A percentile compares a stretch with the other conserved stretches of the same genome.
These are phyloP conservation scores for Perkinsus olseni DNA, from an alignment of 169 alveolate genomes.

Conservation along the genomic window DNA sequence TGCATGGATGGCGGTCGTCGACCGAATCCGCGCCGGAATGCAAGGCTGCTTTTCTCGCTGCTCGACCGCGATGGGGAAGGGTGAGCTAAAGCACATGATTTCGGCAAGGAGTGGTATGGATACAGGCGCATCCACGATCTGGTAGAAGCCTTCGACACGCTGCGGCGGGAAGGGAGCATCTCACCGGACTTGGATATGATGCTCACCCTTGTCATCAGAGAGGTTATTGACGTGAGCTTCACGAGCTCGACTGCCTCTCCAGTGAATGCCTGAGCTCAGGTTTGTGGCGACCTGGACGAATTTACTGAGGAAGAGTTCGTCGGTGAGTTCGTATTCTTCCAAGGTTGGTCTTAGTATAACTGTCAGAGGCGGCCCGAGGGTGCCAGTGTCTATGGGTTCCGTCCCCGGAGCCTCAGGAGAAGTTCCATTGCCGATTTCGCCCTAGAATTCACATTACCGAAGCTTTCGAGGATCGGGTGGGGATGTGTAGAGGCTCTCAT, in stretches of 20 bases:
- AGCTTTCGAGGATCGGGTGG: background rate
- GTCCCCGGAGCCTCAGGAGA: background rate
- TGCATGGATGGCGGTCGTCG: background rate
- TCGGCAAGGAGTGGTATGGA: background rate
- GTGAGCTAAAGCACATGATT: background rate
- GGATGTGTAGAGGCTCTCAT: background rate
- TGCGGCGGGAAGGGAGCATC: background rate
- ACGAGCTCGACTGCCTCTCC: background rate
- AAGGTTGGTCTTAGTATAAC: background rate
- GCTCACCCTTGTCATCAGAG: background rate
- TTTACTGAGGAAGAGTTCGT: background rate
- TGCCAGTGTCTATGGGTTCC: background rate
- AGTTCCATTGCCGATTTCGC: background rate
- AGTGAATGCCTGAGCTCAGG: background rate
- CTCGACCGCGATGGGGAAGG: background rate
- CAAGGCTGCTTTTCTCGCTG: background rate
- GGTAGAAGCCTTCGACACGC: background rate
- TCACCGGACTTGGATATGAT: background rate
- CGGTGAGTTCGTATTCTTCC: background rate
- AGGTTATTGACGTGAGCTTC: background rate
- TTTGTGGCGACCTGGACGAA: background rate
- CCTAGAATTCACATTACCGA: background rate
- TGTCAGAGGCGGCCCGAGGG: background rate
- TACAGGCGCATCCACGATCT: background rate
- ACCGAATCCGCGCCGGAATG: background rate